Evolutionary conservation across 1,139 yeast genomes (phyloP).

Genomic region (Saccharomyces hybrid): DNA sequence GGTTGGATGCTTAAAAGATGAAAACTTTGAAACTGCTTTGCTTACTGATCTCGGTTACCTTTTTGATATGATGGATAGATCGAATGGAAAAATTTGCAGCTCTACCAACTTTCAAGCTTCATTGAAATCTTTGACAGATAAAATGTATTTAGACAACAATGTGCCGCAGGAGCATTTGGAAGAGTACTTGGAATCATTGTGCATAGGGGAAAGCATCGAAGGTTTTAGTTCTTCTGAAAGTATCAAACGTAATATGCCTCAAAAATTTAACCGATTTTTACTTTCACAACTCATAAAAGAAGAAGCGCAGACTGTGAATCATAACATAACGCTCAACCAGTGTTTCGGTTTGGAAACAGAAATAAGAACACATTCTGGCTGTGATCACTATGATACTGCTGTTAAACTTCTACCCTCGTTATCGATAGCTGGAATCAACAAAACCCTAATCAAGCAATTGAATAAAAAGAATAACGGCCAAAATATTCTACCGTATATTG

Average conservation of each 20-base stretch:
- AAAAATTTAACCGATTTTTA: conserved; percentile 27
- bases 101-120: conserved; percentile 47
- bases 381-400: conserved; percentile 34
- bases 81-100: conserved; percentile 47
- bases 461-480: conserved; percentile 24
- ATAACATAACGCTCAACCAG: conserved; percentile 30
- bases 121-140: conserved; percentile 41
- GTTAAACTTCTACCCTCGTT: conserved; percentile 34
- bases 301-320: conserved; percentile 28
- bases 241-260: conserved; percentile 12
- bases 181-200: neutral
- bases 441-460: conserved; percentile 22
- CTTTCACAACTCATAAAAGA: conserved; percentile 21
- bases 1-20: conserved; percentile 48
- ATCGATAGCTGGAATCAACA: conserved; percentile 33
- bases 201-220: conserved; percentile 28
- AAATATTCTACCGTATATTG: conserved; percentile 47
- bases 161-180: conserved; percentile 48
- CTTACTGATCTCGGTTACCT: conserved; percentile 80
- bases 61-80: conserved; percentile 83
- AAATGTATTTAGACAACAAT: conserved; percentile 32
- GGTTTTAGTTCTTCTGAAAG: conserved; percentile 23
- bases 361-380: conserved; percentile 37
- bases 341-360: conserved; percentile 40
- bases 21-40: conserved; percentile 45